A percentile compares a stretch with the other conserved stretches of the same genome.
These are phyloP conservation scores for Neostapfia colusana DNA, from an alignment of 176 grass and related monocot species.

Conservation along the genomic window DNA sequence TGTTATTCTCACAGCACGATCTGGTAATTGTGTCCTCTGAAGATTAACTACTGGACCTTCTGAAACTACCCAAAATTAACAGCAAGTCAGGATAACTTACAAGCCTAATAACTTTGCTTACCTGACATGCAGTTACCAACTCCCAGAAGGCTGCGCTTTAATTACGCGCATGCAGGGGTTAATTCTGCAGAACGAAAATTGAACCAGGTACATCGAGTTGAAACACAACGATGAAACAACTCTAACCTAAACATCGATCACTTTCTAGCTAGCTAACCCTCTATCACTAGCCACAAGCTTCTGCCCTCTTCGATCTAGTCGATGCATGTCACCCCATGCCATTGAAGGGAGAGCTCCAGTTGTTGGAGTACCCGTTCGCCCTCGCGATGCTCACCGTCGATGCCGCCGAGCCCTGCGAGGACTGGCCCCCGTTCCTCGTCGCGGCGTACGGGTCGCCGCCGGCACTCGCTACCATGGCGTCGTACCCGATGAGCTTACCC, in stretches of 20 bases:
- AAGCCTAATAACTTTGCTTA: slow-evolving; percentile 31
- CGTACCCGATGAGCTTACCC: slow-evolving; percentile 48
- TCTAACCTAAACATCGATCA: slow-evolving; percentile 34
- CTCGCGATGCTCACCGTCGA: slow-evolving; percentile 52
- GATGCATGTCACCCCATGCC: slow-evolving; percentile 40
- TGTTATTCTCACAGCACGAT: slow-evolving; percentile 30
- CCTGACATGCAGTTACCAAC: slow-evolving; percentile 54
- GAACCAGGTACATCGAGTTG: background rate
- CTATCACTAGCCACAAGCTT: slow-evolving; percentile 37
- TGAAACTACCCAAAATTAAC: slow-evolving; percentile 67
- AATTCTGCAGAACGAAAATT: too few species aligned
- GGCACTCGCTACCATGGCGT: slow-evolving; percentile 28
- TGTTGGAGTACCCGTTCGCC: slow-evolving; percentile 46
- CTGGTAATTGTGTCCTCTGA: slow-evolving; percentile 20
- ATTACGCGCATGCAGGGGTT: slow-evolving; percentile 27
- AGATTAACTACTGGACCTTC: slow-evolving; percentile 30
- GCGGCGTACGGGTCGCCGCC: slow-evolving; percentile 31
- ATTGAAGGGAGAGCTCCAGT: slow-evolving; percentile 56
- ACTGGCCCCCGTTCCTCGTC: slow-evolving; percentile 48
- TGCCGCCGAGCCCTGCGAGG: slow-evolving; percentile 51
- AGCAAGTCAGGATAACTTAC: slow-evolving; percentile 40
- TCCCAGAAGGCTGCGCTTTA: slow-evolving; percentile 37
- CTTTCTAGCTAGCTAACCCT: slow-evolving; percentile 43
- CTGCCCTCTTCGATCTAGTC: background rate
- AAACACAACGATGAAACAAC: slow-evolving; percentile 20